These are phyloP conservation scores for Parascedosporium putredinis DNA, from an alignment of 2,329 filamentous ascomycete species.

Conservation along the genomic window DNA sequence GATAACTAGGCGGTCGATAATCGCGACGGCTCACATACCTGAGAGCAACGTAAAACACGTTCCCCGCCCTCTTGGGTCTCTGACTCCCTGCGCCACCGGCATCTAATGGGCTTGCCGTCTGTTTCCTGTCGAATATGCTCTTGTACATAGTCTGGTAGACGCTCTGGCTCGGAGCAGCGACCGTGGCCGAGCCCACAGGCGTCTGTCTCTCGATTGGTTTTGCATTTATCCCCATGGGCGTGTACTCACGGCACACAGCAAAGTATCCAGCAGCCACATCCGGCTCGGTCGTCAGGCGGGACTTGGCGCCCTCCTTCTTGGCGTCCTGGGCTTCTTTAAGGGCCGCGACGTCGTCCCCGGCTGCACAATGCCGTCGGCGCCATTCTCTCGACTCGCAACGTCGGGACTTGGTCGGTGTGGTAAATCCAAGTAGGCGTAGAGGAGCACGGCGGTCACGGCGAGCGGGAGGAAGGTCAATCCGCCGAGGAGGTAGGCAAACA, in stretches of 20 bases:
- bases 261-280: slow-evolving; percentile 88
- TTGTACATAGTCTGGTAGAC: slow-evolving; percentile 98
- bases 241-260: slow-evolving; percentile 88
- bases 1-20: neutral
- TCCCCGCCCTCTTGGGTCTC: slow-evolving; percentile 58
- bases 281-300: slow-evolving; percentile 46
- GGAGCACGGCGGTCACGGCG: slow-evolving; percentile 46
- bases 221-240: slow-evolving; percentile 81
- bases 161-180: slow-evolving; percentile 74
- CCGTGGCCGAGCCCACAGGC: slow-evolving; percentile 63
- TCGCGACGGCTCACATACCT: slow-evolving; percentile 49
- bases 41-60: slow-evolving; percentile 87
- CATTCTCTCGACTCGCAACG: slow-evolving; percentile 15
- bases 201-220: slow-evolving; percentile 83
- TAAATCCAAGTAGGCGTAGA: slow-evolving; percentile 59
- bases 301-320: slow-evolving; percentile 50
- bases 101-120: slow-evolving; percentile 33
- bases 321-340: slow-evolving; percentile 51
- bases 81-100: slow-evolving; percentile 36
- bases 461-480: slow-evolving; percentile 82
- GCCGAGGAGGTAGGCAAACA: slow-evolving; percentile 72
- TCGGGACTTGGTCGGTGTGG: slow-evolving; percentile 34
- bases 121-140: slow-evolving; percentile 82
- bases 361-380: slow-evolving; percentile 36
- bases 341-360: slow-evolving; percentile 54